phyloP scores from a whole-genome alignment of 2,329 filamentous ascomycete genomes.

The Fonsecaea erecta region DNA sequence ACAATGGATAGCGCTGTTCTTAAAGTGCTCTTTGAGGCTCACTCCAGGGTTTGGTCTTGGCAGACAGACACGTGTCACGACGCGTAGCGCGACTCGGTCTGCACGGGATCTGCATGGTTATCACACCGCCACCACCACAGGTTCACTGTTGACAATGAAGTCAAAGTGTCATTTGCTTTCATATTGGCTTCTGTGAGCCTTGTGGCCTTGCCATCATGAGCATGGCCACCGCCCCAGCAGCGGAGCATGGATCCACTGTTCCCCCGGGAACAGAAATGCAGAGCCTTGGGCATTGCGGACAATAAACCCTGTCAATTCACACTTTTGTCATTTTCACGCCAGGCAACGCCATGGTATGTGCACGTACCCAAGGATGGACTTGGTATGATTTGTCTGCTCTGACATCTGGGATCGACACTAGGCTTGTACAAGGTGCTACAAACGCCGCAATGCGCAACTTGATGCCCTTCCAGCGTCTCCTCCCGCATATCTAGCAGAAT shows the following conservation, averaged over 20 bases:
- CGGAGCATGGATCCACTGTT: background rate
- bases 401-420: conserved; percentile 11
- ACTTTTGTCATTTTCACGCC: conserved; percentile 51
- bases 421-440: conserved; percentile 56
- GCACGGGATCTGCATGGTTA: too few species aligned
- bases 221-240: background rate
- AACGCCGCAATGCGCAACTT: conserved; percentile 51
- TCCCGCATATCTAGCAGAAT: conserved; percentile 46
- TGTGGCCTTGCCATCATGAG: background rate
- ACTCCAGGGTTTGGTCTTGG: too few species aligned
- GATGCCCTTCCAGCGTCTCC: conserved; percentile 39
- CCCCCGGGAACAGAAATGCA: background rate
- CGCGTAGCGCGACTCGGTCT: too few species aligned
- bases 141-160: too few species aligned
- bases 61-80: too few species aligned
- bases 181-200: background rate
- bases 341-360: conserved; percentile 47
- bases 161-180: background rate
- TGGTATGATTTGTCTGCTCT: background rate
- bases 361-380: background rate
- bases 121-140: too few species aligned
- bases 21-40: too few species aligned
- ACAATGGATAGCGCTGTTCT: too few species aligned
- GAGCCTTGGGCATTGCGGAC: background rate
- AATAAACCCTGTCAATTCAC: conserved; percentile 41